Conservation (phyloP, 2,329 filamentous ascomycete genomes). For the Gaeumannomyces tritici region DNA sequence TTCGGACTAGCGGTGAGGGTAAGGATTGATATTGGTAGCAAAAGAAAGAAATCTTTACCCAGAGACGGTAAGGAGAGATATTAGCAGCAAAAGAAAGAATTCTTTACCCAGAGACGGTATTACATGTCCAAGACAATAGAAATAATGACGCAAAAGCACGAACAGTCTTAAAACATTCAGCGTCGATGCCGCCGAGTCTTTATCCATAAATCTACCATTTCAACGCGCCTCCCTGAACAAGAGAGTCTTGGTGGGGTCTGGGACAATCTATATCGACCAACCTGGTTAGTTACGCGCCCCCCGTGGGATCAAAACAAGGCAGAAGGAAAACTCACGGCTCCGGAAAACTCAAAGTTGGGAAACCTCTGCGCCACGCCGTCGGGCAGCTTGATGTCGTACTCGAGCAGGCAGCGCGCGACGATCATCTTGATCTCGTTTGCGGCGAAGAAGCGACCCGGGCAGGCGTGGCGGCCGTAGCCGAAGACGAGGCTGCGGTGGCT, state of each 20-base stretch:
- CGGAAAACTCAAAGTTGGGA: constrained; percentile 14
- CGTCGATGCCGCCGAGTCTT: too few species aligned
- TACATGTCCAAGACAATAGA: too few species aligned
- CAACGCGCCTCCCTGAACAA: constrained; percentile 1
- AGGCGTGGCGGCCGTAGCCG: constrained; percentile 30
- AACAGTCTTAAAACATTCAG: too few species aligned
- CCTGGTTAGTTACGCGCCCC: background rate
- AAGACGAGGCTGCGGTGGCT: constrained; percentile 23
- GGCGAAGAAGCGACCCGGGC: constrained; percentile 27
- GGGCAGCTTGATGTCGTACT: constrained; percentile 18
- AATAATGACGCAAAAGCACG: too few species aligned
- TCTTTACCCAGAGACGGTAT: too few species aligned
- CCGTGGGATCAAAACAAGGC: background rate
- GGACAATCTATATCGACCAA: background rate
- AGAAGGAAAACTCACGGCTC: constrained; percentile 3
- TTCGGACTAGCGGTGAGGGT: too few species aligned
- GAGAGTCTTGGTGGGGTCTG: background rate
- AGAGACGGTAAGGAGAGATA: too few species aligned
- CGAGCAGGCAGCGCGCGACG: constrained; percentile 16
- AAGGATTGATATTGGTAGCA: too few species aligned
- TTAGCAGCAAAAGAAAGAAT: too few species aligned
- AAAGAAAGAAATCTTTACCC: too few species aligned
- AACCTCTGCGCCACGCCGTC: constrained; percentile 15
- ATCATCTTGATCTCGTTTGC: constrained; percentile 28
- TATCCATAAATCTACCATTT: background rate